Base-by-base conservation (phyloP, 2,329 filamentous ascomycete genomes). In the Cyphellophora attinorum region DNA sequence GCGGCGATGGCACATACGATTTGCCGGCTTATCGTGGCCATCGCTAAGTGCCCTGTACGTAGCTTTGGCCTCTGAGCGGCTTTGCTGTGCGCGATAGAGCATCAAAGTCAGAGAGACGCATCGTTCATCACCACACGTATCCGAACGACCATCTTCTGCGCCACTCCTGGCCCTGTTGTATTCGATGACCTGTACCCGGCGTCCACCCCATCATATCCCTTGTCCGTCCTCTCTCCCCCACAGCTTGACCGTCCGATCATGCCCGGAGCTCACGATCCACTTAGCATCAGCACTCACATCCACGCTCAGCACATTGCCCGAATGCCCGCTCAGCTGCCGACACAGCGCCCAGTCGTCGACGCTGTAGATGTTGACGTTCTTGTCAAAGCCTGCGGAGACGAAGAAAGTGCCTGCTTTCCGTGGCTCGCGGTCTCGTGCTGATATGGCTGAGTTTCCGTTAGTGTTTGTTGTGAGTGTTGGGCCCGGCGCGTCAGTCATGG, bases 191-290 rank as follows among this genome's bases (percentile, higher is more conserved):
- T n/a, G n/a, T n/a, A n/a, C n/a, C n/a, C n/a, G n/a, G n/a, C n/a
- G n/a, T n/a, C n/a, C n/a, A n/a, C n/a, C n/a, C n/a, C 21, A 2
- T 49, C 37, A 52, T 21, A 55, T 49, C 6, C 54, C 53, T 42
- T 79, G 68, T 37, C 72, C 72, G 53, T 85, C 83, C 46, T 94
- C 89, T 45, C 86, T 75, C 4, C 85, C 85, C 91, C 91, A 98
- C 2, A 98, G 67, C 66, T 98, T 98, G 33, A 96, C 84, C 2
- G 89, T 96, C 35, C 88, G 74, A 59, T 98, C 91, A 54, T 94
- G 85, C 3, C 91, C 88, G 47, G 85, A 86, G 56, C 86, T 95
- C 15, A 89, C 83, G 57, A 98, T 93, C 85, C 86, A 98, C 53
- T 71, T 81, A 6, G 79, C 83, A 58, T 96, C 85, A 44, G 71